Evolutionary conservation across 1,284 basidiomycete species (phyloP), one percentile per base, ranked within the genome.

Genomic region (Apiotrichum sp.): DNA sequence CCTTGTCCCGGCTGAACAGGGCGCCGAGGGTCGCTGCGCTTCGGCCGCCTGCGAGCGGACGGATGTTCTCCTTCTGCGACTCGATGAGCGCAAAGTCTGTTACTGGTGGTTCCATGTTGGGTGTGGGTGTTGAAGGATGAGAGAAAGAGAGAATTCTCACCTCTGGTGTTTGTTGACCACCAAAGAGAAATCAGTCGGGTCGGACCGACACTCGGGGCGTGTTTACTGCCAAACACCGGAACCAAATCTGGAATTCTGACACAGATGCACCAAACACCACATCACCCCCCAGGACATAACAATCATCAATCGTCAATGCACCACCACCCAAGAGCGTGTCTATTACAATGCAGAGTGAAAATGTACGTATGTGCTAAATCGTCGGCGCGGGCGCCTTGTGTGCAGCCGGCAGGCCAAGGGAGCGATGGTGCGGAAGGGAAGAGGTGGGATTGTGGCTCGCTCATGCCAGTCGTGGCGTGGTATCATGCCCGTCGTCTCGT

Each of bases 31-130:
- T 79, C 40, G 79, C 77, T 3, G 82, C 82, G 10, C 80, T 81
- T 44, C 82, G 72, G 11, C 83, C 83, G 6, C 78, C 72, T 1
- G 78, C 73, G 4, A 81, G 70, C 0, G 82, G 81, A 53, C 80
- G 76, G 46, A 84, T 82, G 70, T 84, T 83, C 68, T 83, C 83
- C 72, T 84, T 83, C 52, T 82, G 79, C 3, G 76, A 72, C 62
- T 84, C 82, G 56, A 82, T 70, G 39, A 77, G 58, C 5, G 73
- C 65, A 56, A 77, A 78, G 61, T 79, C 78, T 22, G 77, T 77
- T 9, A 67, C 70, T 38, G 36, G 36, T 9, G 36, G 36, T 13
- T 38, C 36, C 36, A 38, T 38, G 8, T 3, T 38, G 36, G 36
- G 36, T 38, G 8, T 38, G 3, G 36, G 8, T 38, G 36, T 38